Base-by-base conservation (phyloP, 345 rosid genomes). In the Bretschneidera sinensis region DNA sequence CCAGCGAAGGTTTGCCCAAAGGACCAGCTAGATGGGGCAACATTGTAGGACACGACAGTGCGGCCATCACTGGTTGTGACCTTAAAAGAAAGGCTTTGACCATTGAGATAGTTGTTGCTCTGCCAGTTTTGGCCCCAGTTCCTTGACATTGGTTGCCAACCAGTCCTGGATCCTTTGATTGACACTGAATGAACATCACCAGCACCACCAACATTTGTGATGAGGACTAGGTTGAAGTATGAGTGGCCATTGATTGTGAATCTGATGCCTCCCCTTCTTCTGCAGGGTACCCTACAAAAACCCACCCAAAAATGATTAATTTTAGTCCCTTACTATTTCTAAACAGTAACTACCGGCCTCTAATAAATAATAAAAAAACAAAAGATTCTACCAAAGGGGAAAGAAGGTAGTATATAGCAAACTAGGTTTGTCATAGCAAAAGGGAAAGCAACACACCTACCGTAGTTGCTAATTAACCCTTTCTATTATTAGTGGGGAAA, bases 71-170 rank as follows among this genome's bases (percentile, higher is more conserved):
- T 87, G 0, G 91, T 79, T 16, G 91, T 87, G 71, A 87, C 83
- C 81, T 82, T 81, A 57, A 87, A 87, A 48, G 95, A 87, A 11
- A 87, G 85, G 75, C 78, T 55, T 66, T 87, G 95, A 11, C 95
- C 95, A 35, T 85, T 83, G 28, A 87, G 77, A 63, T 80, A 76
- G 57, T 57, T 71, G 81, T 84, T 84, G 72, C 85, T 84, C 60
- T 86, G 94, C 94, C 94, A 87, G 77, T 87, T 87, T 50, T 84
- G 91, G 58, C 95, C 95, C 95, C 95, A 87, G 79, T 87, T 87
- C 17, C 95, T 79, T 0, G 95, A 82, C 95, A 87, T 84, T 0
- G 85, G 51, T 66, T 84, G 91, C 95, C 95, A 87, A 5, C 91
- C 86, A 0, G 86, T 82, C 62, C 76, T 79, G 4, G 91, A 82